These are phyloP conservation scores for Arabidopsis thaliana DNA, from an alignment of 345 rosid genomes.

Conservation along the genomic window TAIR10.1 NC_003075.7:15637501-15638000, in stretches of 20 bases:
- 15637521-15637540: conserved; percentile 68
- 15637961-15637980: conserved; percentile 21
- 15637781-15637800: conserved; percentile 26
- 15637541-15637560: conserved; percentile 81
- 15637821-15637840: conserved; percentile 37
- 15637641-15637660: conserved; percentile 22
- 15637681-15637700: conserved; percentile 38
- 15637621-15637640: conserved; percentile 26
- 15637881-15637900: conserved; percentile 35
- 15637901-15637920: conserved; percentile 35
- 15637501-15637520: conserved; percentile 83
- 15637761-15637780: conserved; percentile 12
- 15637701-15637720: background rate
- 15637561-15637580: conserved; percentile 65
- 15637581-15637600: conserved; percentile 65
- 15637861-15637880: background rate
- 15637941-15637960: conserved; percentile 14
- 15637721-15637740: conserved; percentile 12
- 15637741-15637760: conserved; percentile 22
- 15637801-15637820: conserved; percentile 8
- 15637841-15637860: conserved; percentile 32
- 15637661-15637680: conserved; percentile 41
- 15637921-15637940: conserved; percentile 25
- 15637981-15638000: conserved; percentile 23
- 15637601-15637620: conserved; percentile 32